phyloP scores from a whole-genome alignment of 2,329 filamentous ascomycete species.

The Scorias spongiosa region DNA sequence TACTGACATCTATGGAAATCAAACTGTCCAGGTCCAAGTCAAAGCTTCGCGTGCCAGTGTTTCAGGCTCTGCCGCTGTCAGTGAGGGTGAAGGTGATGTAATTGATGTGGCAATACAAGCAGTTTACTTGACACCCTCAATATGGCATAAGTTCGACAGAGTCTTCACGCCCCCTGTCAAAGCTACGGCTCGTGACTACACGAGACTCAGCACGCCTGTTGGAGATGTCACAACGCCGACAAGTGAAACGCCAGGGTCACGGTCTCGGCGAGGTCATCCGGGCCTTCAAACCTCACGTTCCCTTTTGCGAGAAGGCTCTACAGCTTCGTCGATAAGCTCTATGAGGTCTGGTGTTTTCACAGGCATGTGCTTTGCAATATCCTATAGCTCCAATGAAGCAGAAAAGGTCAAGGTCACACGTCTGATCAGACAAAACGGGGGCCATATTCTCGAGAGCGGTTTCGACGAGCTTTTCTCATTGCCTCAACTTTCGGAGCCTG shows the following conservation, averaged over 20 bases:
- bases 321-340: slow-evolving; percentile 6
- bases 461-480: slow-evolving; percentile 67
- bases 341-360: slow-evolving; percentile 42
- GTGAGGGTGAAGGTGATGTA: slow-evolving; percentile 11
- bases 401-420: slow-evolving; percentile 43
- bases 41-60: slow-evolving; percentile 21
- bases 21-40: slow-evolving; percentile 24
- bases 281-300: slow-evolving; percentile 1
- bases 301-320: slow-evolving; percentile 13
- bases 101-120: slow-evolving; percentile 25
- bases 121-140: slow-evolving; percentile 29
- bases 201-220: slow-evolving; percentile 12
- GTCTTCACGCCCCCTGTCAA: slow-evolving; percentile 1
- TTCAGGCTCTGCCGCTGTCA: slow-evolving; percentile 13
- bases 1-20: slow-evolving; percentile 28
- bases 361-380: slow-evolving; percentile 78
- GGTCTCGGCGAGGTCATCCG: slow-evolving; percentile 25
- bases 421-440: slow-evolving; percentile 56
- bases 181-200: background rate
- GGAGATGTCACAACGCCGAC: slow-evolving; percentile 18
- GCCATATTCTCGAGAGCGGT: slow-evolving; percentile 53
- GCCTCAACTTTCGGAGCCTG: slow-evolving; percentile 18
- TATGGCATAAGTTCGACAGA: slow-evolving; percentile 24
- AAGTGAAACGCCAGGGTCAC: slow-evolving; percentile 33
- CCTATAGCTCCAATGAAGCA: slow-evolving; percentile 45